Evolutionary conservation across 2,329 filamentous ascomycete genomes (phyloP).

Genomic region (Elsinoe necatrix): DNA sequence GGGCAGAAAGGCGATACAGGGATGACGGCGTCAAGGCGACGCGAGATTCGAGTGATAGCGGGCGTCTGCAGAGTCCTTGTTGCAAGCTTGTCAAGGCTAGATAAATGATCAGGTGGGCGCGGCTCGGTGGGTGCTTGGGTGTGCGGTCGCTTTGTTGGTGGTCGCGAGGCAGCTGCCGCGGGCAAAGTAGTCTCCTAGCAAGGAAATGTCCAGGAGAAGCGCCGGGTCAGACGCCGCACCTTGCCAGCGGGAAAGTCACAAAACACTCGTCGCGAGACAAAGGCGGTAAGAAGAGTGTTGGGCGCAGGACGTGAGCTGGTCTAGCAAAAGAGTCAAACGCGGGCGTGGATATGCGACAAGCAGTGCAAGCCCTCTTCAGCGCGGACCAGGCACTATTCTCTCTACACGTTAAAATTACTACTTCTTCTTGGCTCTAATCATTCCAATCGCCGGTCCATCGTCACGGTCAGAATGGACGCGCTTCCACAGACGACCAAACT

Average conservation of each 20-base stretch:
- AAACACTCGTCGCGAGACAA: not conserved
- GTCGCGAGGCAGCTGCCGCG: conserved; percentile 7
- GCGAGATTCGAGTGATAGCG: not conserved
- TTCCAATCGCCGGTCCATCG: not conserved
- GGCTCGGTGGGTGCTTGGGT: not conserved
- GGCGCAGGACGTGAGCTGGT: conserved; percentile 10
- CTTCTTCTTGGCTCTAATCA: not conserved
- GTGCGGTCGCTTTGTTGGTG: conserved; percentile 8
- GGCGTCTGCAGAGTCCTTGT: not conserved
- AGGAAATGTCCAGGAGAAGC: conserved; percentile 3
- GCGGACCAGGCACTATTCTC: conserved; percentile 3
- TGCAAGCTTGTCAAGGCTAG: not conserved
- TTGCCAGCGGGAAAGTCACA: not conserved
- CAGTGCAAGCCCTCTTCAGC: conserved; percentile 1
- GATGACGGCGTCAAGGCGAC: not conserved
- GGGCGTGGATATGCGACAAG: not conserved
- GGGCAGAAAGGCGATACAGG: not conserved
- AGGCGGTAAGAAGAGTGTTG: conserved; percentile 10
- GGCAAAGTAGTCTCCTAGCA: conserved; percentile 5
- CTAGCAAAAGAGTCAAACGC: conserved; percentile 2
- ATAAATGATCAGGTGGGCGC: conserved; percentile 5
- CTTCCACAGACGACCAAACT: not conserved
- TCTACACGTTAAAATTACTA: not conserved
- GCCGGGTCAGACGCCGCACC: conserved; percentile 5
- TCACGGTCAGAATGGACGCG: not conserved